Base-by-base conservation (phyloP, 2,329 filamentous ascomycete genomes). In the Botrytis squamosa region DNA sequence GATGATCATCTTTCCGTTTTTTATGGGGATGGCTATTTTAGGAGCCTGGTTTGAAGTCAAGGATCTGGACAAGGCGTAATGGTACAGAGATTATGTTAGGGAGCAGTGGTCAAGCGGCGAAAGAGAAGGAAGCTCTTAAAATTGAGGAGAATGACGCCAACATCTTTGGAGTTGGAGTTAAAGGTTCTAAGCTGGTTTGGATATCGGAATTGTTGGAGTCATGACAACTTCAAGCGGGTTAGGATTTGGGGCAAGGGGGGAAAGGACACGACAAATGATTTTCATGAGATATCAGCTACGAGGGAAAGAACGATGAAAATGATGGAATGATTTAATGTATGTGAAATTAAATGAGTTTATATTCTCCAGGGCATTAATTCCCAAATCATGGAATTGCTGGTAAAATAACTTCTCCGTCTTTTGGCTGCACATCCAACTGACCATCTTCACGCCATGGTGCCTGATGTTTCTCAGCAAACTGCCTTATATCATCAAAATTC, bases 401-500 rank as follows among this genome's bases (percentile, higher is more conserved):
- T 49, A 75, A 76, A 18, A 80, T 72, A 3, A 59, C 70, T 66
- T 79, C 76, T 18, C 73, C 74, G 57, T 73, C 62, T 38, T 75
- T 74, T 20, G 78, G 78, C n/a, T 75, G 76, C 64, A 75, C 73
- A 73, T 79, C 75, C 69, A 78, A 80, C 55, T 81, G 76, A 2
- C 74, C 66, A 16, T 79, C 76, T 9, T 79, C 77, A 25, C 68
- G 55, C 69, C 77, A 76, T 1, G 77, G 75, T 69, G 85, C 78
- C 78, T 88, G 86, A 73, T 85, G 83, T 57, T 79, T 80, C 76
- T 86, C 82, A 0, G 86, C 86, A 85, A 86, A 89, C 52, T 80
- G 75, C n/a, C 86, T 80, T 42, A 88, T 82, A 1, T 81, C 83
- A 42, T 88, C 86, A 73, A 85, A 88, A 76, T 88, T 85, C 14